These are phyloP conservation scores for Darksidea phi DNA, from an alignment of 495 filamentous ascomycete species.

Conservation along the genomic window DNA sequence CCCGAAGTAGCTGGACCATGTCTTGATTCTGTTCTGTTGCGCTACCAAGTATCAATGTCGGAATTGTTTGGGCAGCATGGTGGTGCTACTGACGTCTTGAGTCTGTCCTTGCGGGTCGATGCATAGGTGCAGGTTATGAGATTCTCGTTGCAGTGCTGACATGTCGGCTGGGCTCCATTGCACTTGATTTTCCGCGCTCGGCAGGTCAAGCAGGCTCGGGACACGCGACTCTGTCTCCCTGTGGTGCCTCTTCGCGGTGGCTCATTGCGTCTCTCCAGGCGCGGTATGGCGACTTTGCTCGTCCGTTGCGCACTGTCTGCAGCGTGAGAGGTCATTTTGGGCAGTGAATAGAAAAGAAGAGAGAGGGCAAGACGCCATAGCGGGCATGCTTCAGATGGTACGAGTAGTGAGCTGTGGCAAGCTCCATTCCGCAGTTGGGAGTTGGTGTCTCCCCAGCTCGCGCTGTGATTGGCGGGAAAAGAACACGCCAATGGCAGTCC, in stretches of 20 bases:
- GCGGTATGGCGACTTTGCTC: conserved; percentile 29
- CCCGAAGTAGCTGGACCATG: conserved; percentile 15
- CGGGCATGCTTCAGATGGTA: too few relatives aligned
- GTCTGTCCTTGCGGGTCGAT: conserved; percentile 55
- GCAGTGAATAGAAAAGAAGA: too few relatives aligned
- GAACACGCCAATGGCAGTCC: too few relatives aligned
- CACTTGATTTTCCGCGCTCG: conserved; percentile 56
- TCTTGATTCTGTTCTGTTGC: conserved; percentile 27
- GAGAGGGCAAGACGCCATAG: not conserved
- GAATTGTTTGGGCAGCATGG: not conserved
- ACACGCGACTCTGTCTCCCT: conserved; percentile 5
- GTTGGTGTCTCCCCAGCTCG: too few relatives aligned
- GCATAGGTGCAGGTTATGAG: conserved; percentile 55
- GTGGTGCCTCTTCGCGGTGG: not conserved
- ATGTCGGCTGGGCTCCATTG: conserved; percentile 55
- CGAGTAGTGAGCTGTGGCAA: too few relatives aligned
- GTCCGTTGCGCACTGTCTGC: not conserved
- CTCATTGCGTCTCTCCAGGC: conserved; percentile 12
- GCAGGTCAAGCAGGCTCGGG: conserved; percentile 40
- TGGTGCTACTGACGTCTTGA: conserved; percentile 35
- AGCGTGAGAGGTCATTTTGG: not conserved
- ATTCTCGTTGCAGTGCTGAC: conserved; percentile 56
- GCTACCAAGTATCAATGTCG: conserved; percentile 8
- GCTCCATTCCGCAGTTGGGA: too few relatives aligned
- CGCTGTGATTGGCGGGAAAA: not conserved